Base-by-base conservation (phyloP, 2,329 filamentous ascomycete genomes). In the Curvularia sp. region DNA sequence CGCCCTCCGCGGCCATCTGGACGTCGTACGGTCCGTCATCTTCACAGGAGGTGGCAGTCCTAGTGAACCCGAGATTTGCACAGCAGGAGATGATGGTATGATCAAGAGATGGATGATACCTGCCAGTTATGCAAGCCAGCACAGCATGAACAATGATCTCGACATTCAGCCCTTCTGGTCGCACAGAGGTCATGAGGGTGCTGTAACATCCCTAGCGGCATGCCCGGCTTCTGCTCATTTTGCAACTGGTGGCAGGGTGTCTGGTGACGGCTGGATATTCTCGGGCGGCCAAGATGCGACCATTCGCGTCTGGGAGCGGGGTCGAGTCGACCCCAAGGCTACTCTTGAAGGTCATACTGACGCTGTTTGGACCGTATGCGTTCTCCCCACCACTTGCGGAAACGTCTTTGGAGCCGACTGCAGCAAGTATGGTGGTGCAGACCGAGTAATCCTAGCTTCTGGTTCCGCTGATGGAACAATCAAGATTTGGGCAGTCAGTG, bases 31-130 rank as follows among this genome's bases (percentile, higher is more conserved):
- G 41, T 92, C 92, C 0, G 92, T 98, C 58, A 96, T 97, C 63
- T 99, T 99, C 79, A 98, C 93, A 0, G 95, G 95, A 24, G 95
- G 95, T 42, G 95, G 95, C 61, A 97, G 93, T 71, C 93, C 93
- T 3, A 92, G 92, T 3, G 95, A 99, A 74, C 95, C 95, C 1
- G 95, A 99, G 77, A 94, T 99, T 53, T 98, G 94, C 78, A 99
- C 94, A 3, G 92, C 91, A 49, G 92, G 94, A 55, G 95, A 99
- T 70, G 95, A 99, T 75, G 94, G 94, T 57, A 90, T 94, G 69
- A 91, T 99, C 75, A 99, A 99, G 78, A 88, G 95, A 52, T 99
- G 96, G 89, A 93, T 96, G 70, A 93, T 99, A 60, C 95, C 95
- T 9, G 86, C 87, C 18, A 89, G 91, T 42, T 90, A 93, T 64